These are phyloP conservation scores for Populus tremula DNA, from an alignment of 345 rosid species.

Conservation along the genomic window DNA sequence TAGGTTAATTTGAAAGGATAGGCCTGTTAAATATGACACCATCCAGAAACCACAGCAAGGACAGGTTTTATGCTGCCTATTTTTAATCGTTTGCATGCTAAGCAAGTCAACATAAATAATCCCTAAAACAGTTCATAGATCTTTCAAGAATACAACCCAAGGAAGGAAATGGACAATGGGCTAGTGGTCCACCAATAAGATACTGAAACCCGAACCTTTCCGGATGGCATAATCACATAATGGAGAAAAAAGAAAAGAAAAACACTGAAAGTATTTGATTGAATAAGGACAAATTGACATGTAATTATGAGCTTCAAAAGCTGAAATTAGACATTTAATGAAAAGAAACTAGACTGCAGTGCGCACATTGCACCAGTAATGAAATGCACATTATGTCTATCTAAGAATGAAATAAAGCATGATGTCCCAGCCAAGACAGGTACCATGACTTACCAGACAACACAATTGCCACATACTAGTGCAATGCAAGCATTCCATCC, in stretches of 20 bases:
- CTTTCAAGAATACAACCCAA: not conserved
- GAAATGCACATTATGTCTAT: not conserved
- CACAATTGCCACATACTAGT: conserved; percentile 92
- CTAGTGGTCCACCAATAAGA: not conserved
- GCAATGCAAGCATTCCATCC: conserved; percentile 99
- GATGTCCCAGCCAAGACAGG: not conserved
- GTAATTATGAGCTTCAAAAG: not conserved
- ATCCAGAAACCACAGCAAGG: not conserved
- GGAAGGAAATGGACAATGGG: not conserved
- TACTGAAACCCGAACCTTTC: not conserved
- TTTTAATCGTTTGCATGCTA: not conserved
- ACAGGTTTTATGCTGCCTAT: not conserved
- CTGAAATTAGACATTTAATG: not conserved
- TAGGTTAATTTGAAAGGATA: not conserved
- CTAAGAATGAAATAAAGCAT: not conserved
- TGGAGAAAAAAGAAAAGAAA: not conserved
- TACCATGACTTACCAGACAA: conserved; percentile 68
- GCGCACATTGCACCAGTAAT: not conserved
- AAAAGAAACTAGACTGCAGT: not conserved
- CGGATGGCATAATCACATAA: not conserved
- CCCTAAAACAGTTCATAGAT: not conserved
- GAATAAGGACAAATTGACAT: not conserved
- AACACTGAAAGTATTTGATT: not conserved
- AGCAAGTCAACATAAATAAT: not conserved
- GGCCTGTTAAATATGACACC: not conserved